phyloP scores from a whole-genome alignment of 139 green algal species.

The Chlamydomonas eustigma region DNA sequence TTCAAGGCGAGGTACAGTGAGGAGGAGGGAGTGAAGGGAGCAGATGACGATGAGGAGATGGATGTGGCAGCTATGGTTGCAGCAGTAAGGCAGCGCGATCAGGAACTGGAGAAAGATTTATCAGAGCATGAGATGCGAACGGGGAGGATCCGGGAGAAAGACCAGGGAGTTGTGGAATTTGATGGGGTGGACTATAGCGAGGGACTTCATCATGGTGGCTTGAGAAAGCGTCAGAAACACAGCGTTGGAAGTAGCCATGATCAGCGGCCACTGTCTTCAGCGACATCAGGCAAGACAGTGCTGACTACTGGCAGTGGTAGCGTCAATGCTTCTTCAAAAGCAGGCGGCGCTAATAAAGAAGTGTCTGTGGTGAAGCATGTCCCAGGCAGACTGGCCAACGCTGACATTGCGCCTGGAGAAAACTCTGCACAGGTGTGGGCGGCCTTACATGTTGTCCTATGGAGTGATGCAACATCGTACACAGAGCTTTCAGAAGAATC shows the following conservation, averaged over 20 bases:
- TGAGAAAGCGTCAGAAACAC: not conserved
- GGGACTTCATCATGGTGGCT: no score
- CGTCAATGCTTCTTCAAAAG: no score
- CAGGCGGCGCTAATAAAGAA: no score
- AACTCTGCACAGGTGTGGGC: constrained; percentile 24
- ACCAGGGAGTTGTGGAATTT: constrained; percentile 15
- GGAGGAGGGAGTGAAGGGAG: not conserved
- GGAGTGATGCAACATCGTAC: not conserved
- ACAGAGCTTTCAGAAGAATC: no score
- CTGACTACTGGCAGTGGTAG: no score
- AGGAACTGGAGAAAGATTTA: constrained; percentile 5
- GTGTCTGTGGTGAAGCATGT: constrained; percentile 7
- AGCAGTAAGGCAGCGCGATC: constrained; percentile 1
- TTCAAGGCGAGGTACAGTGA: not conserved
- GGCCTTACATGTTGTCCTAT: constrained; percentile 3
- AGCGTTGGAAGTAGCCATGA: not conserved
- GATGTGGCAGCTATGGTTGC: constrained; percentile 26
- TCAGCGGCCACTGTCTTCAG: no score
- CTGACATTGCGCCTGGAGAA: constrained; percentile 23
- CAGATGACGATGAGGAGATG: constrained; percentile 16
- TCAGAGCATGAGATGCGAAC: not conserved
- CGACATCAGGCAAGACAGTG: no score
- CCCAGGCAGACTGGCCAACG: constrained; percentile 22
- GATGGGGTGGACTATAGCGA: not conserved
- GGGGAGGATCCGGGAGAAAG: not conserved